Conservation (phyloP, 352 stramenopile genomes). For the Phytophthora pini region DNA sequence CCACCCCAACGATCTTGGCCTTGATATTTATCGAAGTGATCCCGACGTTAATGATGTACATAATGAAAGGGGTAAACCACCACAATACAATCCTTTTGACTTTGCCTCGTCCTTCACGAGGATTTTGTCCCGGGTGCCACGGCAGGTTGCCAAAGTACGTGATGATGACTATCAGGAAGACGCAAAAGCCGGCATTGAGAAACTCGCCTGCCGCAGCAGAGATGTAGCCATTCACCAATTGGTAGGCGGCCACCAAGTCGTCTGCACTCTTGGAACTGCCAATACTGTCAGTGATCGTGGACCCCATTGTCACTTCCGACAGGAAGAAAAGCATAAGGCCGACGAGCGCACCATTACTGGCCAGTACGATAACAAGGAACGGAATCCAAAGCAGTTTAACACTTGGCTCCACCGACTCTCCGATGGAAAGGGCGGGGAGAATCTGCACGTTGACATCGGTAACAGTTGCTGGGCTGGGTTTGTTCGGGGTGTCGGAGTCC, state of each 20-base stretch:
- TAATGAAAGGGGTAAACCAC: conserved; percentile 39
- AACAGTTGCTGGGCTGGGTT: too few relatives aligned
- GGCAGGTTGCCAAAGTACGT: conserved; percentile 45
- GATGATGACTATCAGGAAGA: conserved; percentile 48
- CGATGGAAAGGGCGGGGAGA: neutral
- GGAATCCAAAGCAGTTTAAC: conserved; percentile 28
- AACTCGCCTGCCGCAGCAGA: conserved; percentile 28
- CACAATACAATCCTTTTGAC: conserved; percentile 41
- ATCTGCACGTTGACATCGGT: too few relatives aligned
- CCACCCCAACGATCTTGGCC: conserved; percentile 33
- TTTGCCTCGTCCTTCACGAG: neutral
- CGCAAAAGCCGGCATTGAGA: conserved; percentile 35
- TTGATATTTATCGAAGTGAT: conserved; percentile 48
- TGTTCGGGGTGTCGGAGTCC: too few relatives aligned
- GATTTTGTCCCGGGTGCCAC: conserved; percentile 9
- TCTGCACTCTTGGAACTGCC: conserved; percentile 12
- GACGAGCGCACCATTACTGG: conserved; percentile 27
- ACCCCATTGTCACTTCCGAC: conserved; percentile 38
- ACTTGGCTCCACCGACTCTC: conserved; percentile 15
- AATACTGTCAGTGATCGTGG: conserved; percentile 24
- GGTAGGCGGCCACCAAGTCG: conserved; percentile 38
- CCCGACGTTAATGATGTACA: conserved; percentile 50
- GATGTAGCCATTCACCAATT: conserved; percentile 48
- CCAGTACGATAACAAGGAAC: conserved; percentile 28
- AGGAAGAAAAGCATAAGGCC: conserved; percentile 34